These are phyloP conservation scores for Cylindrodendrum hubeiense DNA, from an alignment of 2,329 filamentous ascomycete genomes.

Conservation along the genomic window DNA sequence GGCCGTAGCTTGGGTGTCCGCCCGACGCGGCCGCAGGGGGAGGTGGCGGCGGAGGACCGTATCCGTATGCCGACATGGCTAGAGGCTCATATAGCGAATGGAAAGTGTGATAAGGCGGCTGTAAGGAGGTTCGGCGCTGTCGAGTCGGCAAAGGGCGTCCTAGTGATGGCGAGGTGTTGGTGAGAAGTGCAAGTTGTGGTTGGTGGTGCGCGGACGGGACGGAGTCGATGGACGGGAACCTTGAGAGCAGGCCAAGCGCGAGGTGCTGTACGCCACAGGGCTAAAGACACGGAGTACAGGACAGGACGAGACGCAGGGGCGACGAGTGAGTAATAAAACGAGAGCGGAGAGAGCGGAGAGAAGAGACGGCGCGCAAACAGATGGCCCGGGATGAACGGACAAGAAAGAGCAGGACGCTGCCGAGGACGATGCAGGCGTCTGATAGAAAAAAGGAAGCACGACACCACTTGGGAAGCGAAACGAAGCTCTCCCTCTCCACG, in stretches of 20 bases:
- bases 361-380: background rate
- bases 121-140: background rate
- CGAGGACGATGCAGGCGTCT: constrained; percentile 1
- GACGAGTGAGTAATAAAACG: constrained; percentile 3
- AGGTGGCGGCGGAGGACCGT: constrained; percentile 66
- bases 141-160: background rate
- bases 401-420: constrained; percentile 15
- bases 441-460: constrained; percentile 3
- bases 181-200: background rate
- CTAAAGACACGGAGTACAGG: constrained; percentile 10
- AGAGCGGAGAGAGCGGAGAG: background rate
- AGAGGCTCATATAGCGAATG: background rate
- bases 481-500: background rate
- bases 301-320: constrained; percentile 15
- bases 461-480: background rate
- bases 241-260: constrained; percentile 18
- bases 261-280: constrained; percentile 13
- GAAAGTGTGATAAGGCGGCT: background rate
- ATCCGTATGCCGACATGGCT: constrained; percentile 64
- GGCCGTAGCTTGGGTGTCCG: constrained; percentile 53
- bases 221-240: constrained; percentile 12
- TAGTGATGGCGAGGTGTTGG: constrained; percentile 3
- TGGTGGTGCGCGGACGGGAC: constrained; percentile 8
- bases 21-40: constrained; percentile 54
- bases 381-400: background rate